Conservation (phyloP, 164 flowering plant species). For the Sedum album region DNA sequence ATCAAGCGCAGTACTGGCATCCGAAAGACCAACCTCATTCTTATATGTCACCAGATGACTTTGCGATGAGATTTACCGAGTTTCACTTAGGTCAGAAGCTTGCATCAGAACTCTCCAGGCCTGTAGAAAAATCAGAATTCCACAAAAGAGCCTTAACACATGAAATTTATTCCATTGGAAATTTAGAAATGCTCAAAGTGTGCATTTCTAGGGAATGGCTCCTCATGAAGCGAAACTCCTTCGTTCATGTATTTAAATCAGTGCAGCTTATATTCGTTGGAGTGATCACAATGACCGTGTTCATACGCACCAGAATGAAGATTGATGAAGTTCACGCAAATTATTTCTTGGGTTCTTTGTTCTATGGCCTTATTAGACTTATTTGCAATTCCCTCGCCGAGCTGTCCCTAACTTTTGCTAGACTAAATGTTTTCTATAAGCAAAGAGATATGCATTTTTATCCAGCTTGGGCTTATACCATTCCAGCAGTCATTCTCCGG, state of each 20-base stretch:
- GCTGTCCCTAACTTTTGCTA: slow-evolving; percentile 20
- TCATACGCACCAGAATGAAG: slow-evolving; percentile 20
- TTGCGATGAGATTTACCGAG: slow-evolving; percentile 18
- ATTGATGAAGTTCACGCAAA: slow-evolving; percentile 18
- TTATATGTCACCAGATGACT: slow-evolving; percentile 19
- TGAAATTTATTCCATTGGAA: slow-evolving; percentile 22
- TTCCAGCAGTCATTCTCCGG: slow-evolving; percentile 26
- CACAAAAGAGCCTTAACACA: slow-evolving; percentile 25
- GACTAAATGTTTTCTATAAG: slow-evolving; percentile 24
- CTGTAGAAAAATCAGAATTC: slow-evolving; percentile 14
- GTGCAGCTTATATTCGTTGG: slow-evolving; percentile 24
- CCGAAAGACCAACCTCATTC: slow-evolving; percentile 15
- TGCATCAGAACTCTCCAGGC: slow-evolving; percentile 16
- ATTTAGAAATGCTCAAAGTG: slow-evolving; percentile 33
- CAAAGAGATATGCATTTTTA: slow-evolving; percentile 27
- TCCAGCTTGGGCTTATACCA: slow-evolving; percentile 28
- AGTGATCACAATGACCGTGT: slow-evolving; percentile 24
- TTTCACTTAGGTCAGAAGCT: slow-evolving; percentile 22
- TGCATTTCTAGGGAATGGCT: slow-evolving; percentile 38
- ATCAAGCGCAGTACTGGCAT: slow-evolving; percentile 45
- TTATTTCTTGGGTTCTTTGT: slow-evolving; percentile 22
- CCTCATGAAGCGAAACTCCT: slow-evolving; percentile 35
- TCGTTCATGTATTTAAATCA: slow-evolving; percentile 28
- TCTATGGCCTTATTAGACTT: slow-evolving; percentile 18
- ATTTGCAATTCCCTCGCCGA: slow-evolving; percentile 20